Conservation (phyloP, 2,329 filamentous ascomycete genomes). For the Zasmidium angulare region DNA sequence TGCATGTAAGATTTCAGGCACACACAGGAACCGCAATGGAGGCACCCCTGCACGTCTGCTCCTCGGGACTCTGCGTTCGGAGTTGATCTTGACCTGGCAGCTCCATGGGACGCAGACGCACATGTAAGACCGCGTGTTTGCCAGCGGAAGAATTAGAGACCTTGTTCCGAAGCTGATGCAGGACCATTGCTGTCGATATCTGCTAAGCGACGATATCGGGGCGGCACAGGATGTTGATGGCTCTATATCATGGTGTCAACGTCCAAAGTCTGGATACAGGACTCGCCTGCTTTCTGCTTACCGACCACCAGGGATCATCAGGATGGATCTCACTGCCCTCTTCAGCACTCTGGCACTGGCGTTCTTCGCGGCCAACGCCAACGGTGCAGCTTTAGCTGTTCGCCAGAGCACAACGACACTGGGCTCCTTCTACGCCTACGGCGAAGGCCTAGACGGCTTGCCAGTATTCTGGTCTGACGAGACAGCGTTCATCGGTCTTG, state of each 20-base stretch:
- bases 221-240: not conserved
- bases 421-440: conserved; percentile 2
- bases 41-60: not conserved
- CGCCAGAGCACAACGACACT: not conserved
- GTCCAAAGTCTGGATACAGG: too few species aligned
- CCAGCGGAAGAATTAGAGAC: not conserved
- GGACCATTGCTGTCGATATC: not conserved
- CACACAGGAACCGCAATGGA: not conserved
- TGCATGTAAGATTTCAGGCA: not conserved
- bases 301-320: too few species aligned
- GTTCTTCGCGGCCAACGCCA: not conserved
- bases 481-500: not conserved
- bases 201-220: not conserved
- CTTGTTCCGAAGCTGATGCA: not conserved
- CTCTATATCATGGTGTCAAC: not conserved
- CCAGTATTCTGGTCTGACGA: not conserved
- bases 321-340: not conserved
- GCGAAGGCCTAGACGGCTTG: conserved; percentile 3
- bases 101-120: not conserved
- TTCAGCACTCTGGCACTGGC: not conserved
- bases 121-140: not conserved
- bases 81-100: not conserved
- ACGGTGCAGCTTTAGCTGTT: not conserved
- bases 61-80: not conserved
- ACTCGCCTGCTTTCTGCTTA: too few species aligned